Percentiles rank a stretch among this genome's conserved stretches.
Conservation (phyloP, 371 early-diverging fungal species). For the Mortierella sp. region DNA sequence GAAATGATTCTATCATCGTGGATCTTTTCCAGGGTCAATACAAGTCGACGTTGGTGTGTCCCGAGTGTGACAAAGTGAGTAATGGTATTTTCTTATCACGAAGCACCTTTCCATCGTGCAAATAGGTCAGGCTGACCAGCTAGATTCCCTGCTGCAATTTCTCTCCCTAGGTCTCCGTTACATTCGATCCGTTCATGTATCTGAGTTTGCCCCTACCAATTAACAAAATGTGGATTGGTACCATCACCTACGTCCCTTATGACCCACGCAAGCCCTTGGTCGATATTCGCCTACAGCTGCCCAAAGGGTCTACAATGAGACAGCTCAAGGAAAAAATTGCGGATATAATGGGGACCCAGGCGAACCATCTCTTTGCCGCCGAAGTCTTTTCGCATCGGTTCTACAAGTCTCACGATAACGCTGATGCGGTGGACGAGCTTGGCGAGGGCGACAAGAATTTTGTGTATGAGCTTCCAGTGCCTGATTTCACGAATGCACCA, state of each 20-base stretch:
- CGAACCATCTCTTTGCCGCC: constrained; percentile 62
- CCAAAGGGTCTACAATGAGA: constrained; percentile 72
- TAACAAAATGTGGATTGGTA: constrained; percentile 60
- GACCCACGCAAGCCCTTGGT: constrained; percentile 57
- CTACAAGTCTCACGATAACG: constrained; percentile 72
- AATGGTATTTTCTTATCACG: neutral
- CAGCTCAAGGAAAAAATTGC: constrained; percentile 75
- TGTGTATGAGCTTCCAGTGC: constrained; percentile 71
- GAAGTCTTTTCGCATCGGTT: constrained; percentile 73
- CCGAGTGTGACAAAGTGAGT: constrained; percentile 64
- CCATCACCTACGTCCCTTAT: constrained; percentile 67
- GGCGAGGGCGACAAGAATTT: constrained; percentile 70
- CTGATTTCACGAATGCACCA: constrained; percentile 37
- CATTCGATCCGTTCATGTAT: constrained; percentile 81
- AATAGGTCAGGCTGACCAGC: no score
- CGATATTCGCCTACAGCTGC: constrained; percentile 54
- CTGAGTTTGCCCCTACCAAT: constrained; percentile 74
- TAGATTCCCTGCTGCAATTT: no score
- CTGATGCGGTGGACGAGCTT: constrained; percentile 72
- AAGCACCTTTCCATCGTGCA: no score
- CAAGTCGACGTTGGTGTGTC: constrained; percentile 80
- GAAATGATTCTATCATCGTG: constrained; percentile 79
- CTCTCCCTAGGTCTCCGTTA: constrained; percentile 67
- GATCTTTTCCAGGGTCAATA: constrained; percentile 89
- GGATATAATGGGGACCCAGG: constrained; percentile 58